Conservation (phyloP, 2,329 filamentous ascomycete genomes). For the Ceratocystis papillata region DNA sequence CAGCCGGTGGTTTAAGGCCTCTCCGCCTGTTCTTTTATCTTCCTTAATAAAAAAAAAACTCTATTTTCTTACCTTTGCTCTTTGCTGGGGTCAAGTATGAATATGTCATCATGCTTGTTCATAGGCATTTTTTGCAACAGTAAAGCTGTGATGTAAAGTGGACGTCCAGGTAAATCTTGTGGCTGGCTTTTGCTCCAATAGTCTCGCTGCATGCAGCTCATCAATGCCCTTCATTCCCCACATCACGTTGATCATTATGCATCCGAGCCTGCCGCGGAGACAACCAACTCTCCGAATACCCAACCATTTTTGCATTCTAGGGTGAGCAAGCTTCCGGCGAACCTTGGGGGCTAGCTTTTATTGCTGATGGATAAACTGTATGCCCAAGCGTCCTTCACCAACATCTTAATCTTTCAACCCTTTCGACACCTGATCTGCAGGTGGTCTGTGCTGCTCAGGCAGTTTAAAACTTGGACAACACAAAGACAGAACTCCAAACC, state of each 20-base stretch:
- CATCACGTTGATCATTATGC: neutral
- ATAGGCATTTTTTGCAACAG: too few relatives aligned
- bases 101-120: too few relatives aligned
- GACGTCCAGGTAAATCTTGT: neutral
- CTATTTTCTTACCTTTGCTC: too few relatives aligned
- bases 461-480: neutral
- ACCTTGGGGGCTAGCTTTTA: too few relatives aligned
- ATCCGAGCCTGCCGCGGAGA: neutral
- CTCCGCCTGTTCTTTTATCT: too few relatives aligned
- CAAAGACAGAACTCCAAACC: neutral
- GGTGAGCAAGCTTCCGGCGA: too few relatives aligned
- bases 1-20: too few relatives aligned
- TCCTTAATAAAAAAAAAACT: too few relatives aligned
- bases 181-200: neutral
- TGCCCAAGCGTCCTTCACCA: constrained; percentile 7
- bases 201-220: neutral
- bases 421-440: neutral
- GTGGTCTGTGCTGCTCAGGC: neutral
- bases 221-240: neutral
- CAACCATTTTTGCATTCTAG: neutral
- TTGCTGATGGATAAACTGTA: neutral
- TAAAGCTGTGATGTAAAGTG: neutral
- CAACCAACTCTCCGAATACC: neutral
- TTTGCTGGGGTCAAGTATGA: too few relatives aligned
- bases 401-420: constrained; percentile 5